A percentile compares a stretch with the other conserved stretches of the same genome.
These are phyloP conservation scores for Parastagonospora avenae DNA, from an alignment of 2,329 filamentous ascomycete genomes.

Conservation along the genomic window DNA sequence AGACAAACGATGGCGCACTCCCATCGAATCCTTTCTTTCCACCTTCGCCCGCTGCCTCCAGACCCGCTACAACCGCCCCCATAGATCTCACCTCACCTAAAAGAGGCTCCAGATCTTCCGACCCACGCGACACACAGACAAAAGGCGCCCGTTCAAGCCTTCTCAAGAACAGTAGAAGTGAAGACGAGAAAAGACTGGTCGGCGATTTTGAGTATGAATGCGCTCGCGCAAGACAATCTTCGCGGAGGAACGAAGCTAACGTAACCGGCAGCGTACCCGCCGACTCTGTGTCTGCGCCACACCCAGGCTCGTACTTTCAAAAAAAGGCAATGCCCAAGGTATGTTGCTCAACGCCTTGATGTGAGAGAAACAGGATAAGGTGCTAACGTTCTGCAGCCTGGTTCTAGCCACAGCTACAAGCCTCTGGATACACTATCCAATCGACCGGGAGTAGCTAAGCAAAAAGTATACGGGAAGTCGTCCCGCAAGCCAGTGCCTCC, in stretches of 20 bases:
- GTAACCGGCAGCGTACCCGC: slow-evolving; percentile 13
- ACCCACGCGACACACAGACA: background rate
- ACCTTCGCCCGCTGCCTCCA: slow-evolving; percentile 2
- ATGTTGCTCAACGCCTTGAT: background rate
- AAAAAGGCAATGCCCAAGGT: slow-evolving; percentile 11
- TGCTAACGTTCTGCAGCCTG: slow-evolving; percentile 7
- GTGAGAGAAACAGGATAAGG: background rate
- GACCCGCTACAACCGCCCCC: background rate
- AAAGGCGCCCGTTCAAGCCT: background rate
- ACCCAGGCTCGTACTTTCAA: slow-evolving; percentile 6
- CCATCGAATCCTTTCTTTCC: slow-evolving; percentile 8
- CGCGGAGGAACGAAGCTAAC: slow-evolving; percentile 10
- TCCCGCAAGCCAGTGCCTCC: slow-evolving; percentile 1
- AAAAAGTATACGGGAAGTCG: slow-evolving; percentile 17
- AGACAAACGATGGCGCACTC: slow-evolving; percentile 27
- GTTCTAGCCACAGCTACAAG: background rate
- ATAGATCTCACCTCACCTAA: slow-evolving; percentile 20
- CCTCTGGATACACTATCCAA: slow-evolving; percentile 6
- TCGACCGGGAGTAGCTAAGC: slow-evolving; percentile 4
- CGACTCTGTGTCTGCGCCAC: slow-evolving; percentile 22
- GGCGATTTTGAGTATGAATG: slow-evolving; percentile 21
- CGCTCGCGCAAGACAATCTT: background rate
- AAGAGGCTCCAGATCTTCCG: background rate
- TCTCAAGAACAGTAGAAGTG: slow-evolving; percentile 4
- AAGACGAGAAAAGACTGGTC: slow-evolving; percentile 19